Evolutionary conservation across 345 rosid species (phyloP), one percentile per base, ranked within the genome.

Genomic region (Brassica carinata): DNA sequence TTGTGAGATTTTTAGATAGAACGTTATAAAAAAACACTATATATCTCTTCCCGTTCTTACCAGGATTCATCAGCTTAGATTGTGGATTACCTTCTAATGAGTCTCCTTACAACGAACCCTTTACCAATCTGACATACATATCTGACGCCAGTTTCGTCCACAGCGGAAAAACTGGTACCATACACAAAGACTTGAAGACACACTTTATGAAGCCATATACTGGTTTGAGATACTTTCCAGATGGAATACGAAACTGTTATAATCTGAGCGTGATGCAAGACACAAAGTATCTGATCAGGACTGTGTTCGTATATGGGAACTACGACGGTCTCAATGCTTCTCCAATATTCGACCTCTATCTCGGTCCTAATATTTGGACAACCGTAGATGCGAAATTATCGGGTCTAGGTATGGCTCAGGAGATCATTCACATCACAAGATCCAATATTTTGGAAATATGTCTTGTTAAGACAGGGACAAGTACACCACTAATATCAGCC

Each of bases 161-260:
- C 23, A 3, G 30, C 23, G 19, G 30, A 23, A 19, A 59, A 59
- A 59, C 30, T 59, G 64, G 64, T 8, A 19, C 10, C 13, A 59
- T 59, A 30, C 30, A 55, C 3, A 8, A 61, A 0, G 59, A 64
- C 33, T 4, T 58, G 27, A 8, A 17, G 26, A 8, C 34, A 11
- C 5, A 5, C 2, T 3, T 0, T 14, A 40, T 9, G 7, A 77
- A 59, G 11, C 84, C 75, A 58, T 0, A 10, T 0, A 68, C n/a
- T 69, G 57, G 1, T 59, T 23, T 76, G 5, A 84, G 83, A 59
- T 73, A 69, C 64, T 86, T 84, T 65, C 83, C 85, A 0, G 36
- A 85, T 1, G 88, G 88, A 43, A 71, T 2, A 3, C 75, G 66
- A 55, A 85, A 85, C 31, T 85, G 87, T 55, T 87, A 87, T 76